Percentiles rank a stretch among this genome's conserved stretches.
Conservation (phyloP, 1,284 basidiomycete species). For the Malassezia cuniculi region DNA sequence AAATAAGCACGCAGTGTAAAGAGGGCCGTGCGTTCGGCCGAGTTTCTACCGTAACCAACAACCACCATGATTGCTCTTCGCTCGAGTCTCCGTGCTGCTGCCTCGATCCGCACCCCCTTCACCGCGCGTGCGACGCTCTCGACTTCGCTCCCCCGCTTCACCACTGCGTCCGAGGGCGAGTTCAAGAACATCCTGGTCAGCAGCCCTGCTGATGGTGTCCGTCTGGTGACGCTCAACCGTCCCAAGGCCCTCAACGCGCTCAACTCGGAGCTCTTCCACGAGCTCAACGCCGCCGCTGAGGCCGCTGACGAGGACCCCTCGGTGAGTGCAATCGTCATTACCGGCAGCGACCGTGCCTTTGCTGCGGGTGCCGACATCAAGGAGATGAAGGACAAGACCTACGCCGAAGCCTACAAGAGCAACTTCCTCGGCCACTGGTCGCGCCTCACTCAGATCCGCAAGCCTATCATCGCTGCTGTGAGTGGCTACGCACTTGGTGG, state of each 20-base stretch:
- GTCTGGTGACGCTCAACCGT: conserved; percentile 82
- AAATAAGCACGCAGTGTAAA: too few species aligned
- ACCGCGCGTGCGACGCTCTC: conserved; percentile 17
- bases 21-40: too few species aligned
- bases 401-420: conserved; percentile 71
- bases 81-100: conserved; percentile 12
- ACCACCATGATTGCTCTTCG: conserved; percentile 17
- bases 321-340: conserved; percentile 71
- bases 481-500: conserved; percentile 81
- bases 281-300: conserved; percentile 68
- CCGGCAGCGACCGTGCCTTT: conserved; percentile 84
- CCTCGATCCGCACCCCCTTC: conserved; percentile 14
- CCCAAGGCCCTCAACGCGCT: conserved; percentile 77
- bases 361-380: conserved; percentile 88
- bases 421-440: conserved; percentile 85
- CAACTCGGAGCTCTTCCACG: conserved; percentile 49
- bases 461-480: conserved; percentile 90
- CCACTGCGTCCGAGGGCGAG: conserved; percentile 12
- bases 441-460: conserved; percentile 61
- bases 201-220: conserved; percentile 61
- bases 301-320: conserved; percentile 51
- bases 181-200: conserved; percentile 64
- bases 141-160: conserved; percentile 26
- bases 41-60: too few species aligned
- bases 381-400: conserved; percentile 82